A percentile compares a stretch with the other conserved stretches of the same genome.
These are phyloP conservation scores for Physcomitrellopsis africana DNA, from an alignment of 225 moss, liverwort and hornwort species.

Conservation along the genomic window DNA sequence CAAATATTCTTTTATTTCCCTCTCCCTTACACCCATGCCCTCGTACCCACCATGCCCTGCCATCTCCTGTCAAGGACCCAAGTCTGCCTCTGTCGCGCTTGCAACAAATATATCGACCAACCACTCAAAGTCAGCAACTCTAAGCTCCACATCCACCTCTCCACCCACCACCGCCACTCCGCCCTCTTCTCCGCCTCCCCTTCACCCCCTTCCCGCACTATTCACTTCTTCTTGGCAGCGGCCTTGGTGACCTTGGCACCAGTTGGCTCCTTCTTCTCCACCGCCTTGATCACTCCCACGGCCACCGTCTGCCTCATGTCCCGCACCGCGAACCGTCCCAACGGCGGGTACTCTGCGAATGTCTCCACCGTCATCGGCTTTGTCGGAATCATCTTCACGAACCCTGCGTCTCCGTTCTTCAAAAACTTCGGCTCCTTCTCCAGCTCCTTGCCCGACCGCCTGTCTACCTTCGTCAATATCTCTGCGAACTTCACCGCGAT, in stretches of 20 bases:
- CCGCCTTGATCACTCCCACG: constrained; percentile 50
- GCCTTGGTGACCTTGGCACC: constrained; percentile 50
- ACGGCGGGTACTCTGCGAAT: constrained; percentile 35
- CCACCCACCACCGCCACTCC: no score
- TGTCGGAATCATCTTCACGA: constrained; percentile 49
- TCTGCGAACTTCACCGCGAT: constrained; percentile 51
- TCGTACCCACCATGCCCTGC: neutral
- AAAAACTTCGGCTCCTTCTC: constrained; percentile 53
- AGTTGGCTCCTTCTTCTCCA: constrained; percentile 54
- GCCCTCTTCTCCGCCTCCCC: no score
- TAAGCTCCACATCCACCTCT: no score
- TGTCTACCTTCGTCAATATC: constrained; percentile 62
- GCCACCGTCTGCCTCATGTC: constrained; percentile 54
- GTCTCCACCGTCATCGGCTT: constrained; percentile 58
- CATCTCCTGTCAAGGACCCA: neutral
- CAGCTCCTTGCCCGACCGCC: constrained; percentile 60
- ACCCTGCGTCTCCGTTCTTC: constrained; percentile 49
- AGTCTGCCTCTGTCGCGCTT: neutral
- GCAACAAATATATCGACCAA: neutral
- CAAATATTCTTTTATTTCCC: no score
- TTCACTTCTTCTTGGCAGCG: constrained; percentile 54
- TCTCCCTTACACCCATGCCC: no score
- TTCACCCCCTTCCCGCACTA: neutral
- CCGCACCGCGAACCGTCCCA: constrained; percentile 44
- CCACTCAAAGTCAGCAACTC: neutral